Base-by-base conservation (phyloP, 2,329 filamentous ascomycete species). In the Allantophomopsis cytisporea region DNA sequence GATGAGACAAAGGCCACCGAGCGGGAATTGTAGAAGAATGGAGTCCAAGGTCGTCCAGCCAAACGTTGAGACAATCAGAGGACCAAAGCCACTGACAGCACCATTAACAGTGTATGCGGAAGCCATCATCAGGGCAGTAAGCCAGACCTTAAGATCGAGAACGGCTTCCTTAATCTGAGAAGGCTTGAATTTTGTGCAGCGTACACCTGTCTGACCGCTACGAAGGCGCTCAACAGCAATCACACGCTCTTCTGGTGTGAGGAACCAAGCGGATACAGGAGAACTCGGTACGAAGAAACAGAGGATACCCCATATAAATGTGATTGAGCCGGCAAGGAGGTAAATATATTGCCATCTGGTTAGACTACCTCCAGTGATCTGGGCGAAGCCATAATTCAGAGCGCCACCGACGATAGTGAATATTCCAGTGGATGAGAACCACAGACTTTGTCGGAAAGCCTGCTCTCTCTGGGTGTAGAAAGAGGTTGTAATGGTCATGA, bases 1-100 rank as follows among this genome's bases (percentile, higher is more conserved):
- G 36, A 83, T 60, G 43, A 80, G 68, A 50, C 76, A 80, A n/a
- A 87, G 54, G 0, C 61, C 78, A 1, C 81, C 82, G 0, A 86
- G 67, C 0, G 83, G 83, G 43, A 87, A 85, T 49, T 87, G 82
- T 52, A 81, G 77, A 0, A 86, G 64, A 43, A 87, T 83, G 0
- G 76, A 71, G 23, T 80, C 65, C 1, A 80, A 65, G 0, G 71
- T 67, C 16, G 65, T 66, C 59, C 70, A 83, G 40, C 79, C 79
- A 51, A 84, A 84, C 0, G 79, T 83, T 1, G 69, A 76, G 1
- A 85, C 78, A 43, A 84, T 84, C 2, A 84, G 60, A 0, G 80
- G 79, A 0, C 80, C 80, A 50, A 84, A 84, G 1, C 79, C 79
- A 30, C 68, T 72, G 10, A 84, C 73, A 6, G 79, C 80, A 8